A percentile compares a stretch with the other conserved stretches of the same genome.
Conservation (phyloP, 495 filamentous ascomycete species). For the Astrothelium macrocarpum region DNA sequence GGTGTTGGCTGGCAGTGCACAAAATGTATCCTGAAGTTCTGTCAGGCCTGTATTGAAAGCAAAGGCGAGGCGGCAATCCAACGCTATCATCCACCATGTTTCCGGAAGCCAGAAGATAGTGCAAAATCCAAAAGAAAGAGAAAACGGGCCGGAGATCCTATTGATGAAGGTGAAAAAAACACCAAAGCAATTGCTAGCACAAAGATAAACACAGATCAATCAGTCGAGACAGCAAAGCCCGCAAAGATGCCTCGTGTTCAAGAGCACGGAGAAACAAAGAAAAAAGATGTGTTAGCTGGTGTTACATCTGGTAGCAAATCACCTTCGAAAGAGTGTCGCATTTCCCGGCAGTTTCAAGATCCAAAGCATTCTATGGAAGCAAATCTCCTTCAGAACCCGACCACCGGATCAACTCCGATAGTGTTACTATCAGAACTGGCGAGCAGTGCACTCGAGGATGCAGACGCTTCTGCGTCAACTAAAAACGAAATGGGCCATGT, state of each 20-base stretch:
- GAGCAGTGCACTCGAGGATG: neutral
- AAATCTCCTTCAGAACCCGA: neutral
- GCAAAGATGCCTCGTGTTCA: neutral
- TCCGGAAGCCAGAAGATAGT: neutral
- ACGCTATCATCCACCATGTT: neutral
- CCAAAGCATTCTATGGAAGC: neutral
- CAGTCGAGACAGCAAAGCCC: neutral
- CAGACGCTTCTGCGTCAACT: neutral
- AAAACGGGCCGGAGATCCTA: neutral
- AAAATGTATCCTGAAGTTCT: slow-evolving; percentile 5
- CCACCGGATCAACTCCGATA: neutral
- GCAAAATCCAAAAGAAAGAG: neutral
- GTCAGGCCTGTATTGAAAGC: neutral
- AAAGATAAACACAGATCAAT: neutral
- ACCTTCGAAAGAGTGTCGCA: neutral
- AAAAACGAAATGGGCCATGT: neutral
- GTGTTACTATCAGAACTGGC: neutral
- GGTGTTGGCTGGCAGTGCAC: neutral
- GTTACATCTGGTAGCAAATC: neutral
- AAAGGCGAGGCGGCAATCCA: neutral
- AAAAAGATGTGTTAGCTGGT: neutral
- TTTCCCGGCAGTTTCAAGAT: neutral
- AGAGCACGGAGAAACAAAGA: neutral
- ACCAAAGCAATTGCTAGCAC: neutral
- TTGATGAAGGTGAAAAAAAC: neutral